These are phyloP conservation scores for Diaporthe caulivora DNA, from an alignment of 2,329 filamentous ascomycete species.

Conservation along the genomic window DNA sequence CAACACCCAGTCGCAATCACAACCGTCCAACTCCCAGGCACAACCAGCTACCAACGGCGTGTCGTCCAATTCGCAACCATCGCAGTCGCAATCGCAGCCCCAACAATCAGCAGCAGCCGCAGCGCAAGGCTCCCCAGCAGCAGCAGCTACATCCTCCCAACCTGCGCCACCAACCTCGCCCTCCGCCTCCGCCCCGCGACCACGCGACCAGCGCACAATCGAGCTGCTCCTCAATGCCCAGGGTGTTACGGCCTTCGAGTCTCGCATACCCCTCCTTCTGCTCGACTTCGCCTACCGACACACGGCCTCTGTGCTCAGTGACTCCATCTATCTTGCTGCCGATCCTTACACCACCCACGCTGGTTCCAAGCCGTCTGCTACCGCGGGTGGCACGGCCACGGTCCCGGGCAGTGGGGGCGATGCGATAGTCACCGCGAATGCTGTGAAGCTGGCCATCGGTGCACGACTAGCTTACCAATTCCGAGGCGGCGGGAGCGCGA, in stretches of 20 bases:
- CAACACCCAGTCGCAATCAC: constrained; percentile 40
- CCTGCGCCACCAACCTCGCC: constrained; percentile 47
- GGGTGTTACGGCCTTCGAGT: constrained; percentile 83
- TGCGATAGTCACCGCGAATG: constrained; percentile 72
- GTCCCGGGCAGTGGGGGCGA: constrained; percentile 60
- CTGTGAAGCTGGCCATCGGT: constrained; percentile 79
- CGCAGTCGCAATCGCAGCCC: constrained; percentile 46
- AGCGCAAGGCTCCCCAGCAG: constrained; percentile 40
- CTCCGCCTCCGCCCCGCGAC: constrained; percentile 65
- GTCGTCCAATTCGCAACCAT: constrained; percentile 37
- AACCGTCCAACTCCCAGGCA: constrained; percentile 39
- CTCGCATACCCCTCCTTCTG: constrained; percentile 84
- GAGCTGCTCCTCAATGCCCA: constrained; percentile 84
- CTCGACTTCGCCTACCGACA: constrained; percentile 91
- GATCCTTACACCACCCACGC: constrained; percentile 76
- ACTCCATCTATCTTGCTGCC: constrained; percentile 76
- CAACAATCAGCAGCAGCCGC: constrained; percentile 43
- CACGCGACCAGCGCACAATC: constrained; percentile 83
- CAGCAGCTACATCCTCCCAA: constrained; percentile 42
- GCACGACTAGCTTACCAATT: constrained; percentile 79
- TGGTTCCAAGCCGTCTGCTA: constrained; percentile 63
- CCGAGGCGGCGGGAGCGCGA: constrained; percentile 63
- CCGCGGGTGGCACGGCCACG: constrained; percentile 61
- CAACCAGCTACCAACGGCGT: constrained; percentile 46
- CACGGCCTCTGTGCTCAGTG: constrained; percentile 77